A percentile compares a stretch with the other conserved stretches of the same genome.
Evolutionary conservation across 208 protist species (phyloP).

Genomic region (Crithidia fasciculata): DNA sequence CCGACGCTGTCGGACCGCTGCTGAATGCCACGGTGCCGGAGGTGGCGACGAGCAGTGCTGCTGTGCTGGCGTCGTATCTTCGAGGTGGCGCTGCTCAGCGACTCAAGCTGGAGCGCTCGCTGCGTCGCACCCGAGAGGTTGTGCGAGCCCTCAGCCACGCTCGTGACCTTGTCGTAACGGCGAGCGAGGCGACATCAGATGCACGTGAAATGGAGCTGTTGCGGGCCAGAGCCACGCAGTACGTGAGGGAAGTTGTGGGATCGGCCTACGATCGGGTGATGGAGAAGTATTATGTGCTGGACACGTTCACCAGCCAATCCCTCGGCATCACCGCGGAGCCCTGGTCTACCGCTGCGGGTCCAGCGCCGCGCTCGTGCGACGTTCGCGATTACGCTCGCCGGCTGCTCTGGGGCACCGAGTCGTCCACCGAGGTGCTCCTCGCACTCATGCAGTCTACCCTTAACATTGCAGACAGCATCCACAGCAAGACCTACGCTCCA

Average conservation of each 20-base stretch:
- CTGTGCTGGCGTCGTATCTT: slow-evolving; percentile 26
- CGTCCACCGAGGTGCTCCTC: slow-evolving; percentile 1
- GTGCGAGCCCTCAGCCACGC: slow-evolving; percentile 16
- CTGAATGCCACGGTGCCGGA: background rate
- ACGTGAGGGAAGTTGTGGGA: slow-evolving; percentile 10
- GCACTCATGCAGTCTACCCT: slow-evolving; percentile 14
- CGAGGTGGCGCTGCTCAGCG: slow-evolving; percentile 18
- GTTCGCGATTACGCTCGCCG: slow-evolving; percentile 7
- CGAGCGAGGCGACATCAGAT: background rate
- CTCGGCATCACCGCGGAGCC: slow-evolving; percentile 19
- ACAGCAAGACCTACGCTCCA: slow-evolving; percentile 4
- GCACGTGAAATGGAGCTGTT: slow-evolving; percentile 15
- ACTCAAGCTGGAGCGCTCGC: slow-evolving; percentile 30
- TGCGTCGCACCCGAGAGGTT: slow-evolving; percentile 34
- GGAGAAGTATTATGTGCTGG: slow-evolving; percentile 35
- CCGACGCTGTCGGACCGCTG: slow-evolving; percentile 25
- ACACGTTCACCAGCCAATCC: slow-evolving; percentile 14
- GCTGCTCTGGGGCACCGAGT: slow-evolving; percentile 22
- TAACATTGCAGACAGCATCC: slow-evolving; percentile 16
- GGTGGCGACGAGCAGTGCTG: slow-evolving; percentile 15
- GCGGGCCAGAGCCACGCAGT: slow-evolving; percentile 10
- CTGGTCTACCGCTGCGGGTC: slow-evolving; percentile 8
- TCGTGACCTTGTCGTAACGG: slow-evolving; percentile 11
- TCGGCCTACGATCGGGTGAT: slow-evolving; percentile 28
- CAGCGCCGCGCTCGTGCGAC: slow-evolving; percentile 5